These are phyloP conservation scores for Mikania micrantha DNA, from an alignment of 129 eudicot genomes.

Conservation along the genomic window DNA sequence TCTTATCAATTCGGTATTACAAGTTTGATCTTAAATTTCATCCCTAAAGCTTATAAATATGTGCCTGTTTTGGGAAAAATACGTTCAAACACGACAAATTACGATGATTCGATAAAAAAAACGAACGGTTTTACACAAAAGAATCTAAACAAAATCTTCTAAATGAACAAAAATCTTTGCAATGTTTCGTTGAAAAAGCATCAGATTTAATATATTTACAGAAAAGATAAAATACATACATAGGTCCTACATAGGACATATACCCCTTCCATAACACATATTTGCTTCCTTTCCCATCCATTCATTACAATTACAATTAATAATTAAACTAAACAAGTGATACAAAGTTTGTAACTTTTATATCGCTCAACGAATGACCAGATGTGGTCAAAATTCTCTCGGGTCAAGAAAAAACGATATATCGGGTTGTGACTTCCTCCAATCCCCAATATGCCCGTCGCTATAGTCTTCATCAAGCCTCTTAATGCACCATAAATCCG, in stretches of 20 bases:
- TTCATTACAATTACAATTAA: neutral
- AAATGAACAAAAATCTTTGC: neutral
- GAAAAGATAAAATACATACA: slow-evolving; percentile 6
- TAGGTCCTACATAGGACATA: slow-evolving; percentile 23
- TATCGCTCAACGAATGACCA: neutral
- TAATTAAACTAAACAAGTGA: slow-evolving; percentile 1
- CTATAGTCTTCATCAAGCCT: slow-evolving; percentile 77
- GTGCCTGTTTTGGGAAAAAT: neutral
- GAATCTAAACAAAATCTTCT: slow-evolving; percentile 15
- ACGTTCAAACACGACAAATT: neutral
- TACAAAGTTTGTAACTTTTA: slow-evolving; percentile 12
- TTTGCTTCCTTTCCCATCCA: slow-evolving; percentile 15
- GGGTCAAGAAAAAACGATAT: slow-evolving; percentile 93
- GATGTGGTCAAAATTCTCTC: slow-evolving; percentile 49
- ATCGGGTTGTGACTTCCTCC: slow-evolving; percentile 84
- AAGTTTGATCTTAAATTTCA: too few relatives aligned
- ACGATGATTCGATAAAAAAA: neutral
- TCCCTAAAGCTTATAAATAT: too few relatives aligned
- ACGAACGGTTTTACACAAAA: neutral
- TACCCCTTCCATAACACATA: slow-evolving; percentile 21
- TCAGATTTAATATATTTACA: slow-evolving; percentile 23
- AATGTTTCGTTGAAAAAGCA: slow-evolving; percentile 29
- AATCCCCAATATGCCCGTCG: slow-evolving; percentile 83
- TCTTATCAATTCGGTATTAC: too few relatives aligned
- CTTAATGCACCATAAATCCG: slow-evolving; percentile 86